Evolutionary conservation across 2,329 filamentous ascomycete genomes (phyloP), one percentile per base, ranked within the genome.

Genomic region (Didymella exigua): DNA sequence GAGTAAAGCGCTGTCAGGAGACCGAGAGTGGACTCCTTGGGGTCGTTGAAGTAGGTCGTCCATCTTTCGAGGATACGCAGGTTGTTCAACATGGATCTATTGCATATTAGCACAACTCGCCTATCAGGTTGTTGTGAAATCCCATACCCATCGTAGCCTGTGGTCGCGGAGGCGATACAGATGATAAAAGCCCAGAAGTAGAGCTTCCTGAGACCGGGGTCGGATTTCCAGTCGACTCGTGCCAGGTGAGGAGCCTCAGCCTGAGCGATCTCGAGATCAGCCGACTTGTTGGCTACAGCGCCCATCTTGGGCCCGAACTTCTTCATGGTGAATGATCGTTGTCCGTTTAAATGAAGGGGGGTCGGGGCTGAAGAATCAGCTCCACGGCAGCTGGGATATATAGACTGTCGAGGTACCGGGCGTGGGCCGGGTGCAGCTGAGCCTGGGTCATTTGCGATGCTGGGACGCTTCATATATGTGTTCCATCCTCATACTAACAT

Each of bases 101-200:
- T 14, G 37, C 13, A 16, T n/a, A 41, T 62, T 40, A 60, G 30
- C 27, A 16, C 24, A 26, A 11, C 29, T 13, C 3, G 43, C 29
- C 5, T 34, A 14, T 21, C 23, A 16, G n/a, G 4, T 38, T 14
- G 6, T 10, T 7, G 4, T 16, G 14, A 5, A 26, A 29, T 29
- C 18, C 50, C 76, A 56, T 74, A 83, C 81, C 79, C 80, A 79
- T 84, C 80, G 69, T 83, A 83, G 64, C 81, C 79, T 31, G 82
- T 84, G 30, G 82, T 84, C 13, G 83, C 82, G 24, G 82, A 84
- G 43, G 80, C 81, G 60, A 84, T 72, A 62, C 79, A 82, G 49
- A 83, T 78, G 48, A 83, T 71, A 59, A 80, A 71, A 45, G 78
- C 77, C 63, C 78, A 82, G 62, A 81, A 80, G 74, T 84, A 85